Evolutionary conservation across 306 rosid genomes (phyloP), one percentile per base, ranked within the genome.

Genomic region (Rosa multiflora): DNA sequence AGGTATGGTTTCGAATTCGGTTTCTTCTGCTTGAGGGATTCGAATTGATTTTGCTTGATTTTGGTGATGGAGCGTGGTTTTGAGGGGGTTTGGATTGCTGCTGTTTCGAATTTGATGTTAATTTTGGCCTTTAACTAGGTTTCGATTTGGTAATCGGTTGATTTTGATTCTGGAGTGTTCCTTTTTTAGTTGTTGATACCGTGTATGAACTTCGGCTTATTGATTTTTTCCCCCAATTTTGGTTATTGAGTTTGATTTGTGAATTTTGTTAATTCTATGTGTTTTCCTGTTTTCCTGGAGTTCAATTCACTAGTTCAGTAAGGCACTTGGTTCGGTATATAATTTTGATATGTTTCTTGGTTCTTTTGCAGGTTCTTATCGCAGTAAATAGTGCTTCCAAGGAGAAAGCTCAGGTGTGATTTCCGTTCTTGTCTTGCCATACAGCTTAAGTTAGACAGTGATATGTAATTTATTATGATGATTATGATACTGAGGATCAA

Each of bases 371-470:
- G 99, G 99, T 96, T 89, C 79, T 85, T 89, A 88, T 96, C 40
- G 94, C 94, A 23, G 89, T 94, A 46, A 93, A 85, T 73, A 78
- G 90, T 23, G 95, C 92, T 79, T 91, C 99, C 11, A 93, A 87
- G 90, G 99, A 96, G 89, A 95, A 91, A 83, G 88, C 97, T 10
- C 99, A 95, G 99, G 99, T 96, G 42, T 66, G 78, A 21, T 51
- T 62, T 80, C 40, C 42, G 32, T 67, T 85, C 61, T 83, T 13
- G 17, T 70, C 37, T 78, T 74, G 42, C 14, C n/a, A 10, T 29
- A 17, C 29, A 26, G 29, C 29, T 26, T 26, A 26, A 26, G 29
- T 61, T 59, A 17, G 4, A 40, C 9, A 10, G 17, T 26, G 46
- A 2, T 44, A 39, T 70, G 20, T 5, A 6, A 9, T 46, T 40